phyloP scores from a whole-genome alignment of 2,329 filamentous ascomycete species.

The Dactylellina drechsleri region DNA sequence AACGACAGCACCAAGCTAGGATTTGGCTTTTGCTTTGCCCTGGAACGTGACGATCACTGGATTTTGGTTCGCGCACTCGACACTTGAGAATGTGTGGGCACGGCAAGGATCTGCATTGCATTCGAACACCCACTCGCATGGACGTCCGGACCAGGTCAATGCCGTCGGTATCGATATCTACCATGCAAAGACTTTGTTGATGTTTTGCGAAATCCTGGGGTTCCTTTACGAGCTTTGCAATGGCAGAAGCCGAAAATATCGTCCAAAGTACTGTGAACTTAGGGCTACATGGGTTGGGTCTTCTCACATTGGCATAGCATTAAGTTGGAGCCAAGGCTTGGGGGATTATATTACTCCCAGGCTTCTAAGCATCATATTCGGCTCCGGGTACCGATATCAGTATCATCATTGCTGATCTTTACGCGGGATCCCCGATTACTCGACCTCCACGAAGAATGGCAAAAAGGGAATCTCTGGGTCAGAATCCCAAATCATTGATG shows the following conservation, averaged over 20 bases:
- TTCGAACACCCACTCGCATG: constrained; percentile 19
- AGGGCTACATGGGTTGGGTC: constrained; percentile 8
- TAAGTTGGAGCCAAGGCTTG: too few species aligned
- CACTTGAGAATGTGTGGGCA: constrained; percentile 49
- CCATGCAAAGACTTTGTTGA: constrained; percentile 20
- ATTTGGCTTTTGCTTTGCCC: constrained; percentile 6
- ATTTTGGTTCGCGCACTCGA: constrained; percentile 24
- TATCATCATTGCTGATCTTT: constrained; percentile 20
- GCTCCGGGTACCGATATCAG: constrained; percentile 39
- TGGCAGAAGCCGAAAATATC: neutral
- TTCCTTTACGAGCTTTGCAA: neutral
- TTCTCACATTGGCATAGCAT: constrained; percentile 18
- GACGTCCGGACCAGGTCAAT: neutral
- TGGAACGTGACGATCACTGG: constrained; percentile 23
- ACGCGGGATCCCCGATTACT: constrained; percentile 25
- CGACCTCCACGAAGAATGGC: neutral
- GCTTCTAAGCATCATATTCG: constrained; percentile 4
- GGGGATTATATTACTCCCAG: too few species aligned
- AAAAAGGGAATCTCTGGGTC: neutral
- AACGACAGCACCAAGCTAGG: neutral
- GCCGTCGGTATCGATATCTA: constrained; percentile 35
- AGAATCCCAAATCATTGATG: neutral
- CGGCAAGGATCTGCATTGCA: constrained; percentile 50
- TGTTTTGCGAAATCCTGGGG: too few species aligned
- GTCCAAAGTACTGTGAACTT: constrained; percentile 19